phyloP scores from a whole-genome alignment of 2,329 filamentous ascomycete genomes.

The Zelopaecilomyces penicillatus region DNA sequence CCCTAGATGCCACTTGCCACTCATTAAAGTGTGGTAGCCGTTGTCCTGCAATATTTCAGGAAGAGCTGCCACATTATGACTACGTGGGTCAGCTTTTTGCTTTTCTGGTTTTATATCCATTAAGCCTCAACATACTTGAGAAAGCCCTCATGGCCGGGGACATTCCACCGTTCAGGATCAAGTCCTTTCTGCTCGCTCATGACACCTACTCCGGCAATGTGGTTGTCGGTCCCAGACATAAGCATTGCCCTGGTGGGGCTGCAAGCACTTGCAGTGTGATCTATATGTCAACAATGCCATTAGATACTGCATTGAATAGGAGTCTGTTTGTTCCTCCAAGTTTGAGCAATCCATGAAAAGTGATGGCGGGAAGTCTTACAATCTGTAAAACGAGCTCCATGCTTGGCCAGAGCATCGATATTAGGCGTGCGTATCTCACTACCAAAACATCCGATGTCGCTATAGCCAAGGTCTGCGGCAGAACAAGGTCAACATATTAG shows the following conservation, averaged over 20 bases:
- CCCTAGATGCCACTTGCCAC: slow-evolving; percentile 57
- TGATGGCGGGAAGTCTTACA: slow-evolving; percentile 24
- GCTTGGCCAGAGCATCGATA: slow-evolving; percentile 25
- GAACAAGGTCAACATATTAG: too few species aligned
- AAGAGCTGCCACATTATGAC: slow-evolving; percentile 45
- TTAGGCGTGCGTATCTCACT: slow-evolving; percentile 25
- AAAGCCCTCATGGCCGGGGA: slow-evolving; percentile 56
- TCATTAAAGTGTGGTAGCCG: slow-evolving; percentile 52
- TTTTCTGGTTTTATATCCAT: too few species aligned
- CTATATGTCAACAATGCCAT: too few species aligned
- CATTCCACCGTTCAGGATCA: slow-evolving; percentile 38
- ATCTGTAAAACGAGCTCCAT: slow-evolving; percentile 48
- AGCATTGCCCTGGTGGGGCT: slow-evolving; percentile 59
- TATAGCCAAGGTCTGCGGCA: slow-evolving; percentile 21
- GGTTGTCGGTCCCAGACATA: slow-evolving; percentile 49
- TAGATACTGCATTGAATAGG: too few species aligned
- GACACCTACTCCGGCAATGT: slow-evolving; percentile 49
- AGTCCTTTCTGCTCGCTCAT: slow-evolving; percentile 36
- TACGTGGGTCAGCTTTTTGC: too few species aligned
- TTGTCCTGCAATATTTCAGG: slow-evolving; percentile 50
- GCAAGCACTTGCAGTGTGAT: slow-evolving; percentile 54
- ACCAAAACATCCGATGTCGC: slow-evolving; percentile 22
- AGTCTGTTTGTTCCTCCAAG: too few species aligned
- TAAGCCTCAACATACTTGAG: slow-evolving; percentile 31
- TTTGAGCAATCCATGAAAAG: too few species aligned